Evolutionary conservation across 805 yeast genomes (phyloP).

Genomic region (Danielia oregonensis): DNA sequence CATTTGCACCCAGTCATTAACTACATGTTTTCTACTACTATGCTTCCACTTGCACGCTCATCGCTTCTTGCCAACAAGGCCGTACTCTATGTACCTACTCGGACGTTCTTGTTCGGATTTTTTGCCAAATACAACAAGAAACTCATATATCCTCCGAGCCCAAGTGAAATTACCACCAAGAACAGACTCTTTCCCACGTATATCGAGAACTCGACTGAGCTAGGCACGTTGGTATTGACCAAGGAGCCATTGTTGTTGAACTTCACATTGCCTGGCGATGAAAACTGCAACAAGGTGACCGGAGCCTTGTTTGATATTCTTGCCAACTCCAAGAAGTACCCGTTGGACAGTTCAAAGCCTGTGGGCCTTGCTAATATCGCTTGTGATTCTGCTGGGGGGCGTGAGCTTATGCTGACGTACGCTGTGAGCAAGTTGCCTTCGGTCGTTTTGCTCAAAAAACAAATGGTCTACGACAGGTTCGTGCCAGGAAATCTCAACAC

Average conservation of each 20-base stretch:
- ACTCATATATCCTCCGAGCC: slow-evolving; percentile 39
- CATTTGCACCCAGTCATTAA: background rate
- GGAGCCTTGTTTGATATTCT: slow-evolving; percentile 48
- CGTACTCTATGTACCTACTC: slow-evolving; percentile 4
- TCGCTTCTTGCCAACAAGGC: slow-evolving; percentile 7
- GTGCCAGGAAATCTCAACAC: slow-evolving; percentile 17
- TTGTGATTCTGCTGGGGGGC: slow-evolving; percentile 61
- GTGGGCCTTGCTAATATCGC: slow-evolving; percentile 70
- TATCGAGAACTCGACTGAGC: slow-evolving; percentile 54
- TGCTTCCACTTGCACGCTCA: slow-evolving; percentile 9
- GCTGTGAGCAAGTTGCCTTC: slow-evolving; percentile 58
- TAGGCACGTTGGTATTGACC: slow-evolving; percentile 49
- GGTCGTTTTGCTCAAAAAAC: slow-evolving; percentile 62
- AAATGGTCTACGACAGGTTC: slow-evolving; percentile 44
- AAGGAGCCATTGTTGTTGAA: slow-evolving; percentile 65
- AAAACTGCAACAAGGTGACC: slow-evolving; percentile 58
- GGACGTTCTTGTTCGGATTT: slow-evolving; percentile 14
- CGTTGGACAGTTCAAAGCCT: slow-evolving; percentile 33
- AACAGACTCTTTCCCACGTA: slow-evolving; percentile 38
- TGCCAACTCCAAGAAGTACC: slow-evolving; percentile 19
- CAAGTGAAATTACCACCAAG: slow-evolving; percentile 33
- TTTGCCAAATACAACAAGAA: slow-evolving; percentile 16
- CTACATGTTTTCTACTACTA: background rate
- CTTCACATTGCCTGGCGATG: slow-evolving; percentile 67
- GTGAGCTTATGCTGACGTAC: slow-evolving; percentile 56